Evolutionary conservation across 2,329 filamentous ascomycete species (phyloP), one percentile per base, ranked within the genome.

Genomic region (Neopestalotiopsis sp.): DNA sequence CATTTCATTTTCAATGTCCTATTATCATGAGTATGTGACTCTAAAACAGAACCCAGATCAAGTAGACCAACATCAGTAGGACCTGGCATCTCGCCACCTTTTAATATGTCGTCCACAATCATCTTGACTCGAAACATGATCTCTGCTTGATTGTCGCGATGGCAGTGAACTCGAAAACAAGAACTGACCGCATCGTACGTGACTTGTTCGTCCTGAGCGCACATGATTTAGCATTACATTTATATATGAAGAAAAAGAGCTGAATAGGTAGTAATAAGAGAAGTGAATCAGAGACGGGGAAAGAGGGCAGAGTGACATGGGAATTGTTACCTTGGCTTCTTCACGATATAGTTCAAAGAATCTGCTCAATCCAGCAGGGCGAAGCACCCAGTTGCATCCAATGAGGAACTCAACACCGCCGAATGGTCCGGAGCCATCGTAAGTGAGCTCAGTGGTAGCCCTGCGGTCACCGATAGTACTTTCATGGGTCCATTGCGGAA

Each of bases 111-210:
- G 56, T 67, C 61, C 49, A 70, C 12, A 5, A 70, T 66, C 2
- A 38, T 45, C 24, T 34, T 40, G 30, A 45, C 38, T 14, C 24
- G 20, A 12, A 4, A 20, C 28, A 70, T 58, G 42, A 70, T 13
- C 1, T 42, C n/a, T 14, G 38, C 20, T 20, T 63, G 28, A 20
- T 69, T 40, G 2, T 38, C 56, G 30, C 10, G 17, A 4, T 14
- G 12, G 60, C 64, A 70, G 20, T 65, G 62, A 14, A 70, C 34
- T 40, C 60, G 38, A 34, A 70, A 70, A n/a, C 69, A 70, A n/a
- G 49, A 49, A 12, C 38, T 40, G 14, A 49, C n/a, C 9, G 49
- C 17, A 28, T 70, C 67, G 30, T 64, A 69, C 7, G 40, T 67
- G 9, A 70, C 65, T 6, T 65, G 52, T 4, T 65, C 42, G 13